Conservation (phyloP, 2,329 filamentous ascomycete genomes). For the Nigrograna mackinnonii region DNA sequence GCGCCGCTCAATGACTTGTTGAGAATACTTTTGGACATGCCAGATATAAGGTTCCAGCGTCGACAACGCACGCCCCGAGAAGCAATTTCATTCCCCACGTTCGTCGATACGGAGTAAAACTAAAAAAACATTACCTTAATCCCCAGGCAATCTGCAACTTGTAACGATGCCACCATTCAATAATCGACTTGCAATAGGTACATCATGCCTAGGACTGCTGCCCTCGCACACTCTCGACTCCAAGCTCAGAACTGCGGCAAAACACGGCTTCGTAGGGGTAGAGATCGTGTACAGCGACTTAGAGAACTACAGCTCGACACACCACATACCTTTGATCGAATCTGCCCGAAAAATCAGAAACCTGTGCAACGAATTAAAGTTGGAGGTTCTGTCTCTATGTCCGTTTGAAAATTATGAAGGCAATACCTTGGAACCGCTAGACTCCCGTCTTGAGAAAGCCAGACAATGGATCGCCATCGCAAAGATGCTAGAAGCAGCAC, state of each 20-base stretch:
- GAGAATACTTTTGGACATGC: too few relatives aligned
- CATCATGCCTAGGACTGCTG: constrained; percentile 9
- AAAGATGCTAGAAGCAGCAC: constrained; percentile 4
- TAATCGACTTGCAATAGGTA: constrained; percentile 9
- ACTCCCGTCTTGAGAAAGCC: constrained; percentile 5
- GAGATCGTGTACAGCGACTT: constrained; percentile 9
- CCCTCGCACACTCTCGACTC: constrained; percentile 6
- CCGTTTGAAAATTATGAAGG: constrained; percentile 21
- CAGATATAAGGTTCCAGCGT: too few relatives aligned
- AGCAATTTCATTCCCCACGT: too few relatives aligned
- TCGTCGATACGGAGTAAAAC: too few relatives aligned
- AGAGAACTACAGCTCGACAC: constrained; percentile 3
- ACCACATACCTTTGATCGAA: background rate
- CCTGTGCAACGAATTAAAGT: constrained; percentile 1
- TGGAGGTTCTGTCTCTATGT: constrained; percentile 12
- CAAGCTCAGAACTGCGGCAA: constrained; percentile 10
- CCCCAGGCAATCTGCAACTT: too few relatives aligned
- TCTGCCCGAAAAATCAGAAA: constrained; percentile 5
- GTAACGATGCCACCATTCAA: too few relatives aligned
- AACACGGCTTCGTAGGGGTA: constrained; percentile 8
- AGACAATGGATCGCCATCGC: constrained; percentile 11
- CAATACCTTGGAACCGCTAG: constrained; percentile 2
- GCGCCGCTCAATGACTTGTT: too few relatives aligned
- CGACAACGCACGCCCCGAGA: too few relatives aligned
- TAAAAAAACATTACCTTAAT: too few relatives aligned